Evolutionary conservation across 768 basidiomycete species (phyloP), one percentile per base, ranked within the genome.

Genomic region (Lactarius deliciosus): DNA sequence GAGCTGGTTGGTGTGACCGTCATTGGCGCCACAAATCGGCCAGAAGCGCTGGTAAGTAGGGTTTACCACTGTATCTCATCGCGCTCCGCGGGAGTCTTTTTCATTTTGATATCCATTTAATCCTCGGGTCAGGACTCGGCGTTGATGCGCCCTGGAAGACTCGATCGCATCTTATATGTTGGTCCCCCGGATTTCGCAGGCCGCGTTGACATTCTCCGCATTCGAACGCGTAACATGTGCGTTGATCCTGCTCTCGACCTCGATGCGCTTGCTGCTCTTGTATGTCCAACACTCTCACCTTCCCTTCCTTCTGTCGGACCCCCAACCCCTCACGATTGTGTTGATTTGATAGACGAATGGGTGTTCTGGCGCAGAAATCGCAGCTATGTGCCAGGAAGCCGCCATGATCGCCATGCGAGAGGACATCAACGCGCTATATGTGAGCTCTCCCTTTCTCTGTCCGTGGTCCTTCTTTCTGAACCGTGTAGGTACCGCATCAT

Each of bases 281-380:
- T 95, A 72, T 68, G 81, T 74, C 1, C 53, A 22, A 59, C 8
- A 13, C 32, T 10, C 25, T 10, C 25, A 53, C 18, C 7, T 10
- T 57, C 18, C 32, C 8, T 34, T 30, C 60, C 40, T 60, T 65
- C 67, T 28, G 68, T 66, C 8, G 3, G 43, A 45, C 22, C 10
- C 32, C 59, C 34, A 8, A 34, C 34, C 34, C 34, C 25, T 32
- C 7, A 50, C 30, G 16, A 22, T 55, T 58, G 25, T 68, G 15
- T 59, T 47, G 62, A 10, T 57, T 53, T 15, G 5, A 16, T 72
- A 98, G 97, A 91, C 95, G 1, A 87, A 91, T 11, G 97, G 96
- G 1, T 99, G 94, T 75, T 98, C 96, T 22, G 97, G 97, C 5
- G 97, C 97, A 6, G 97, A 99, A 76, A 87, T 98, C 40, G 83